Conservation (phyloP, 192 early-diverging fungal genomes). For the Helicostylum pulchrum region DNA sequence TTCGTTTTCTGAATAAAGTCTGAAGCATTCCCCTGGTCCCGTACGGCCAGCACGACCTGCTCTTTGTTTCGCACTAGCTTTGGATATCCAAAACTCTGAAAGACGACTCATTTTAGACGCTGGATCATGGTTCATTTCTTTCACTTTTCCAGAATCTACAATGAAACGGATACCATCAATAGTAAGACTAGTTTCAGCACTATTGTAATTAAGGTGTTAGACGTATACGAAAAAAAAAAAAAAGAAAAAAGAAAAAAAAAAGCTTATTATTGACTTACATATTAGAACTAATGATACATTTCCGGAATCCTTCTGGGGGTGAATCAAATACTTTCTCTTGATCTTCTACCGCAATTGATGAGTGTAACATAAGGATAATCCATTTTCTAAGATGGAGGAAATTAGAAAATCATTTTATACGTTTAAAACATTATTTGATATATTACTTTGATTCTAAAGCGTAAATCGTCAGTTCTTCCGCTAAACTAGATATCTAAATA, state of each 20-base stretch:
- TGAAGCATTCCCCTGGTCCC: constrained; percentile 62
- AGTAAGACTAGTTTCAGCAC: constrained; percentile 44
- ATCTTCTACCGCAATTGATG: constrained; percentile 56
- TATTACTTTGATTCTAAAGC: constrained; percentile 51
- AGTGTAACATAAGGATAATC: constrained; percentile 65
- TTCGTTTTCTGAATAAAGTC: constrained; percentile 61
- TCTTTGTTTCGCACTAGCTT: constrained; percentile 64
- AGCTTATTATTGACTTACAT: constrained; percentile 36
- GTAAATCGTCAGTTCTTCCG: constrained; percentile 52
- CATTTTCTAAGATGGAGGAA: constrained; percentile 42
- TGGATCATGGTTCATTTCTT: constrained; percentile 61
- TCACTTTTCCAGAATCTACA: constrained; percentile 68
- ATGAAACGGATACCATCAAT: constrained; percentile 69
- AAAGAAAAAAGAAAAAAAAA: neutral
- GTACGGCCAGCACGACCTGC: constrained; percentile 63
- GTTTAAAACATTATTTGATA: neutral
- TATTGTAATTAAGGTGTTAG: constrained; percentile 5
- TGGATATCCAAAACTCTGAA: constrained; percentile 67
- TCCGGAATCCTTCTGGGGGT: constrained; percentile 53
- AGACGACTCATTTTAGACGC: constrained; percentile 46
- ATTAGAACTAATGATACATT: constrained; percentile 63
- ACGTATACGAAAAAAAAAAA: neutral
- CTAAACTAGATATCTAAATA: constrained; percentile 44
- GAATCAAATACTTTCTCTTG: constrained; percentile 70
- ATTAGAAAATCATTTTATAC: neutral